These are phyloP conservation scores for Kokia cookei DNA, from an alignment of 441 rosid species.

Conservation along the genomic window DNA sequence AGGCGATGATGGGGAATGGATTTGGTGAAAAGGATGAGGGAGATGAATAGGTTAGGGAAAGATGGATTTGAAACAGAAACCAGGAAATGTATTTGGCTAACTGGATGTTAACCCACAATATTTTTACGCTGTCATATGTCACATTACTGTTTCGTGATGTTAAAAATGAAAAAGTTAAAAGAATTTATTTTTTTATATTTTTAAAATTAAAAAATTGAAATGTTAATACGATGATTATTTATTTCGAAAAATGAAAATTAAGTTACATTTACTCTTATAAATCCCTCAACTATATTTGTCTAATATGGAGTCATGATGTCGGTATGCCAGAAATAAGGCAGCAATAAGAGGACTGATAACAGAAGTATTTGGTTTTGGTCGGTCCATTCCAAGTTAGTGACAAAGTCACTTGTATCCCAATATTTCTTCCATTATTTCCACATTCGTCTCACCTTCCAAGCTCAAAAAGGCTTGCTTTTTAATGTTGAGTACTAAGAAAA, in stretches of 20 bases:
- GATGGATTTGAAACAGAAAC: conserved; percentile 55
- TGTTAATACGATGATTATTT: too few relatives aligned
- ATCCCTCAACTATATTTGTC: too few relatives aligned
- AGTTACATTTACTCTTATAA: too few relatives aligned
- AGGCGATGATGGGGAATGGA: conserved; percentile 63
- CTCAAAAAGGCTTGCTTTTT: background rate
- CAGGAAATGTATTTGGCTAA: too few relatives aligned
- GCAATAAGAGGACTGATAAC: background rate
- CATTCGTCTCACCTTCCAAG: background rate
- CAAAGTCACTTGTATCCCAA: background rate
- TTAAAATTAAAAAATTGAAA: too few relatives aligned
- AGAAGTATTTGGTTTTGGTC: background rate
- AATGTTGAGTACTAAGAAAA: background rate
- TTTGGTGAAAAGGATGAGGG: conserved; percentile 79
- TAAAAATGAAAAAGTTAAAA: too few relatives aligned
- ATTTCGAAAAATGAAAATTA: too few relatives aligned
- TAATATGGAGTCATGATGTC: too few relatives aligned
- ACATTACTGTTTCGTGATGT: too few relatives aligned
- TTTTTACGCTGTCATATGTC: too few relatives aligned
- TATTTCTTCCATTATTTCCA: background rate
- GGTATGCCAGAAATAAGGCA: background rate
- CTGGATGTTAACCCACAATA: too few relatives aligned
- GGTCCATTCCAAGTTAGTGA: background rate
- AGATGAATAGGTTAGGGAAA: conserved; percentile 55
- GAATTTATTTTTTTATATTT: too few relatives aligned